Conservation (phyloP, 768 basidiomycete genomes). For the Tylopilus vinaceipallidus region DNA sequence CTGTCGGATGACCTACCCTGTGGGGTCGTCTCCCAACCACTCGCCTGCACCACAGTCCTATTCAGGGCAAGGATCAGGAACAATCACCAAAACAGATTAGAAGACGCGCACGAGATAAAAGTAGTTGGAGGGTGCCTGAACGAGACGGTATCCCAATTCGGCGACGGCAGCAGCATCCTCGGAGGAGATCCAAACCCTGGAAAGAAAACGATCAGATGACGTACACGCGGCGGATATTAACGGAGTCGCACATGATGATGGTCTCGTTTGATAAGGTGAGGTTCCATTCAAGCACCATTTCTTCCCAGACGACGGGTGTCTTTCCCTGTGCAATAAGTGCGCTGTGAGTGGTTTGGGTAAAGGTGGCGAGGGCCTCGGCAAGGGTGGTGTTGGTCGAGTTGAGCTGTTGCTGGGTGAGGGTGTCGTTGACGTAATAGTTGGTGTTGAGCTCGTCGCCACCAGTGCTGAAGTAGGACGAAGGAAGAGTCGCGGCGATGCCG, state of each 20-base stretch:
- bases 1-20: constrained; percentile 25
- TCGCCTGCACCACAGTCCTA: constrained; percentile 49
- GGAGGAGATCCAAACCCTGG: constrained; percentile 48
- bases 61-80: background rate
- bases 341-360: constrained; percentile 58
- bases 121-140: constrained; percentile 50
- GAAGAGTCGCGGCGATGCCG: constrained; percentile 49
- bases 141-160: constrained; percentile 39
- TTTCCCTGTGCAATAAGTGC: constrained; percentile 58
- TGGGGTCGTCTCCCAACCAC: constrained; percentile 40
- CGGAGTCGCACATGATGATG: constrained; percentile 35
- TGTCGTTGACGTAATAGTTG: constrained; percentile 63
- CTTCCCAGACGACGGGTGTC: constrained; percentile 82
- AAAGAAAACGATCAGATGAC: background rate
- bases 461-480: constrained; percentile 66
- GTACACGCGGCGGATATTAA: background rate
- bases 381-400: constrained; percentile 51
- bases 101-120: constrained; percentile 44
- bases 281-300: constrained; percentile 45
- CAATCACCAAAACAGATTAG: background rate
- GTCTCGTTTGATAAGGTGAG: constrained; percentile 42
- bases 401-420: constrained; percentile 54
- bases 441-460: constrained; percentile 83
- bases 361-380: constrained; percentile 59
- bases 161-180: constrained; percentile 39